These are phyloP conservation scores for Aaosphaeria arxii DNA, from an alignment of 2,329 filamentous ascomycete species.

Conservation along the genomic window DNA sequence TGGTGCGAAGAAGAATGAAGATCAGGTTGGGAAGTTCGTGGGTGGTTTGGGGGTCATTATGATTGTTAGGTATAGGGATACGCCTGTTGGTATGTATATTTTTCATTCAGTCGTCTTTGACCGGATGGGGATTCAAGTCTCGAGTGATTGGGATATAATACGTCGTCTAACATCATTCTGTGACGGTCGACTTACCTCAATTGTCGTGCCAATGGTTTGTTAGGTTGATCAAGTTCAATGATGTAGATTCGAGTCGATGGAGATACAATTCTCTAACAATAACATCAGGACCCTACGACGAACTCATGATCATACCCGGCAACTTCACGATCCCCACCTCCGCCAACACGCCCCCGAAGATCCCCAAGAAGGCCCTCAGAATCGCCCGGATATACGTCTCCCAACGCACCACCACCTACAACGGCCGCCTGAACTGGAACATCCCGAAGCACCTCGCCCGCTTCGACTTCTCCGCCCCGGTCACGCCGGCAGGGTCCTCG, in stretches of 20 bases:
- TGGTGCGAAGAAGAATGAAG: background rate
- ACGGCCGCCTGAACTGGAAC: slow-evolving; percentile 34
- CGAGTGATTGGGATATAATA: too few species aligned
- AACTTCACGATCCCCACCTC: slow-evolving; percentile 21
- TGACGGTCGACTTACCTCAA: too few species aligned
- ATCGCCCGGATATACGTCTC: slow-evolving; percentile 33
- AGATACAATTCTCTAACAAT: too few species aligned
- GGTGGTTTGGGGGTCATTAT: slow-evolving; percentile 25
- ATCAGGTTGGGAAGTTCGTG: slow-evolving; percentile 15
- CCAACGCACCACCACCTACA: slow-evolving; percentile 30
- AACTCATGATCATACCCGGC: slow-evolving; percentile 29
- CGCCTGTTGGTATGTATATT: slow-evolving; percentile 26
- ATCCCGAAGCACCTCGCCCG: slow-evolving; percentile 35
- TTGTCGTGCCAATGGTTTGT: too few species aligned
- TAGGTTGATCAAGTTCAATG: too few species aligned
- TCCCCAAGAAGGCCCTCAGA: slow-evolving; percentile 25
- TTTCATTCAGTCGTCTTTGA: background rate
- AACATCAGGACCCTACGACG: slow-evolving; percentile 26
- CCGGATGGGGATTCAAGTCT: background rate
- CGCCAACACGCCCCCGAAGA: slow-evolving; percentile 7
- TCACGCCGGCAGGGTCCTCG: slow-evolving; percentile 9
- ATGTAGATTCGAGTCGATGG: too few species aligned
- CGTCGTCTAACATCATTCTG: too few species aligned
- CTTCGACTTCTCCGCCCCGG: slow-evolving; percentile 27
- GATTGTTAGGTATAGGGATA: slow-evolving; percentile 27